These are phyloP conservation scores for Talaromyces liani DNA, from an alignment of 495 filamentous ascomycete genomes.

Conservation along the genomic window DNA sequence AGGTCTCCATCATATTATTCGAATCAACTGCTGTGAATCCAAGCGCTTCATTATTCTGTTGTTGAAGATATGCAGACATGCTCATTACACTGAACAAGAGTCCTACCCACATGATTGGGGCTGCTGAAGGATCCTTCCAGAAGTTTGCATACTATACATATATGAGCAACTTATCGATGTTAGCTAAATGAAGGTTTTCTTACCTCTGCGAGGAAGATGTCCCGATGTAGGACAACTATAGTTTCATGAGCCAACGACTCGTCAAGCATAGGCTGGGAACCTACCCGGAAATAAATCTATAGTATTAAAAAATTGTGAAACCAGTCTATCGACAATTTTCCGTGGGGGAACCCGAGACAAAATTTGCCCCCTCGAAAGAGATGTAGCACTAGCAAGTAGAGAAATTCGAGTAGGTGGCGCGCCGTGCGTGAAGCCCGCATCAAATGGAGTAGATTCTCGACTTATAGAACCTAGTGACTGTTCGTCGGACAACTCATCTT, in stretches of 20 bases:
- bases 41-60: constrained; percentile 24
- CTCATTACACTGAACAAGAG: constrained; percentile 82
- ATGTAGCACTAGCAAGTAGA: constrained; percentile 1
- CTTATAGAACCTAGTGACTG: not conserved
- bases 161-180: not conserved
- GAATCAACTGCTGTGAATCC: constrained; percentile 77
- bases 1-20: constrained; percentile 68
- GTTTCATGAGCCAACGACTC: constrained; percentile 22
- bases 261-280: not conserved
- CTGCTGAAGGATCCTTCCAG: constrained; percentile 76
- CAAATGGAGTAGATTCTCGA: not conserved
- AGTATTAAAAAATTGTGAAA: constrained; percentile 12
- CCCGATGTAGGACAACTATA: constrained; percentile 72
- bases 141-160: constrained; percentile 63
- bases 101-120: constrained; percentile 81
- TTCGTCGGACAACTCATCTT: constrained; percentile 7
- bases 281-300: constrained; percentile 8
- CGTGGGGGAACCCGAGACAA: constrained; percentile 22
- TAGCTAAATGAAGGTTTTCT: not conserved
- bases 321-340: constrained; percentile 20
- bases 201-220: constrained; percentile 67
- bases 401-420: not conserved
- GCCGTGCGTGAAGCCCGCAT: not conserved
- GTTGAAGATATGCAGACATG: constrained; percentile 8
- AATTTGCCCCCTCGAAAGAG: constrained; percentile 12